Base-by-base conservation (phyloP, 768 basidiomycete genomes). In the Zangia roseola region DNA sequence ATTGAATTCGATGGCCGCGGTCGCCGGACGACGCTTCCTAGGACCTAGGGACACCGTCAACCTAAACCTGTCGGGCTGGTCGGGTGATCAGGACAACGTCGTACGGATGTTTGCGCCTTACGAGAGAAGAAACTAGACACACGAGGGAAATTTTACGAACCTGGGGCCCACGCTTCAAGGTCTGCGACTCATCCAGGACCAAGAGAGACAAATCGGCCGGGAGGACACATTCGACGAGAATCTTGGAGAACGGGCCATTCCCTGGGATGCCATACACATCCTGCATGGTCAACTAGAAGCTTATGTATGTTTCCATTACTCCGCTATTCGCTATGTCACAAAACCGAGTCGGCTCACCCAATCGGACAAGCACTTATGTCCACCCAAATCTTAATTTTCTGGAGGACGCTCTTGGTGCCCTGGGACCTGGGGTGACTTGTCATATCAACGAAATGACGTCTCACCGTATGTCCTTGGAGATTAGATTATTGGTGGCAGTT, bases 291-390 rank as follows among this genome's bases (percentile, higher is more conserved):
- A 35, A 23, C 30, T 14, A 31, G 30, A 36, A 30, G 33, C 25
- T 40, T 43, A 42, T 44, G 24, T 21, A 31, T 17, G 10, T 40
- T 28, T 41, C 36, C 30, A 43, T 34, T 17, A 38, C 28, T 40
- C 47, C 49, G 43, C 28, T 53, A 35, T 28, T 56, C 47, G 54
- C 54, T 50, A 57, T 61, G 60, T 61, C 60, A 60, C 58, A 54
- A 45, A 50, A 54, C 43, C 41, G 12, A n/a, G 19, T 21, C 54
- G 45, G 38, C 55, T 50, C 43, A 45, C 53, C 47, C 43, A 39
- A 45, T 40, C 30, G 30, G 30, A 35, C 44, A 42, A 45, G 17
- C 44, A 40, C 46, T 43, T 43, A 34, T 34, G 50, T 34, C 25
- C 17, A 25, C n/a, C 23, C 26, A 45, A 45, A 44, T 39, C 45